phyloP scores from a whole-genome alignment of 176 grass and related monocot genomes.

The Zizania latifolia region DNA sequence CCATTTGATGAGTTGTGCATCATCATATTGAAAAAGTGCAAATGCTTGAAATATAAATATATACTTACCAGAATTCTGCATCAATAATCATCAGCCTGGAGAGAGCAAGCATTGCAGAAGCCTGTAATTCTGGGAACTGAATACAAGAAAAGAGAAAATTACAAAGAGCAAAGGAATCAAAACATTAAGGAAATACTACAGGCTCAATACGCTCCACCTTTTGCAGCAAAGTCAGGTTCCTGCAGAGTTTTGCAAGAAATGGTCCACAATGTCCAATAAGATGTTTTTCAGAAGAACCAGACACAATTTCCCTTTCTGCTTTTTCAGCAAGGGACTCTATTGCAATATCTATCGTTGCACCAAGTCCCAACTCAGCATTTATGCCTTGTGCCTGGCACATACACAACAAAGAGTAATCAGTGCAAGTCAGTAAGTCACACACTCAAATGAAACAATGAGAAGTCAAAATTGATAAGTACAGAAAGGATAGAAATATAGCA shows the following conservation, averaged over 20 bases:
- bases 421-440: background rate
- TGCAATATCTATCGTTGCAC: conserved; percentile 58
- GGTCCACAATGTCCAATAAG: conserved; percentile 84
- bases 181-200: conserved; percentile 11
- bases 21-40: conserved; percentile 7
- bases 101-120: conserved; percentile 93
- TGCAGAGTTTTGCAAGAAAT: conserved; percentile 77
- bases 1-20: background rate
- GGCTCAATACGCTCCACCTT: conserved; percentile 47
- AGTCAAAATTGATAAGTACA: background rate
- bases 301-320: conserved; percentile 90
- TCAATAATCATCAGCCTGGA: conserved; percentile 94
- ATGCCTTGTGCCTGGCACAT: conserved; percentile 51
- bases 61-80: conserved; percentile 69
- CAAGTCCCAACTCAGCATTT: conserved; percentile 92
- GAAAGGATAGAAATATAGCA: conserved; percentile 9
- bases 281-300: conserved; percentile 50
- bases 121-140: conserved; percentile 75
- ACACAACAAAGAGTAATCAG: conserved; percentile 12
- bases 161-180: background rate
- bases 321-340: conserved; percentile 79
- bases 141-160: conserved; percentile 25
- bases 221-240: conserved; percentile 69
- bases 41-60: background rate
- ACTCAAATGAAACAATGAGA: conserved; percentile 13